Base-by-base conservation (phyloP, 129 eudicot species). In the Artemisia annua region DNA sequence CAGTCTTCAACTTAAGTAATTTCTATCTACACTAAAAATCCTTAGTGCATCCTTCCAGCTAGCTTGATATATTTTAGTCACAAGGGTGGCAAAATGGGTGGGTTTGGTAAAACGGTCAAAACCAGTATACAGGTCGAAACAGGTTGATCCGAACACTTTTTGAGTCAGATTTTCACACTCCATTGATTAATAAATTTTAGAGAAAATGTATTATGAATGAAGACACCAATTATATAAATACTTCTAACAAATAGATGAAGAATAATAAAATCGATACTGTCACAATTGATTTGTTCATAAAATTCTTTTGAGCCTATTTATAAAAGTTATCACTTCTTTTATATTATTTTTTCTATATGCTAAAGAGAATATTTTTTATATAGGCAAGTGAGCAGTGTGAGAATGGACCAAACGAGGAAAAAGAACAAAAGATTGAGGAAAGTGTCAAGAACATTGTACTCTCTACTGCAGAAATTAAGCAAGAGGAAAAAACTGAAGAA, bases 341-440 rank as follows among this genome's bases (percentile, higher is more conserved):
- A 60, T 73, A 67, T 20, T 35, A 17, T 30, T 63, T 2, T 30
- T 30, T 17, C 19, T 14, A 56, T 11, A 13, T 46, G 7, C 24
- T 78, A n/a, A 67, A 39, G 3, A 69, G 44, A 30, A 39, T 39
- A 39, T 7, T 46, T 67, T 59, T 56, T 22, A 64, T 65, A 49
- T 59, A 83, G 83, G 81, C 46, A 69, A 70, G 48, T 0, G 64
- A 73, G 17, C 64, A 69, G 73, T 10, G 26, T 64, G 63, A 77
- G 35, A 46, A 50, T 70, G 76, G 11, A 74, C 63, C 19, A 32
- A 51, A 68, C 43, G 75, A 78, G 24, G 32, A 72, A 6, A 32
- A 26, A n/a, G 79, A 69, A 57, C 24, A 70, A 69, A 70, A 70
- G 7, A 56, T 56, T 3, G 50, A 56, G 14, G 81, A 75, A 64